Base-by-base conservation (phyloP, 257 asterid species). In the Linderniella brevidens region DNA sequence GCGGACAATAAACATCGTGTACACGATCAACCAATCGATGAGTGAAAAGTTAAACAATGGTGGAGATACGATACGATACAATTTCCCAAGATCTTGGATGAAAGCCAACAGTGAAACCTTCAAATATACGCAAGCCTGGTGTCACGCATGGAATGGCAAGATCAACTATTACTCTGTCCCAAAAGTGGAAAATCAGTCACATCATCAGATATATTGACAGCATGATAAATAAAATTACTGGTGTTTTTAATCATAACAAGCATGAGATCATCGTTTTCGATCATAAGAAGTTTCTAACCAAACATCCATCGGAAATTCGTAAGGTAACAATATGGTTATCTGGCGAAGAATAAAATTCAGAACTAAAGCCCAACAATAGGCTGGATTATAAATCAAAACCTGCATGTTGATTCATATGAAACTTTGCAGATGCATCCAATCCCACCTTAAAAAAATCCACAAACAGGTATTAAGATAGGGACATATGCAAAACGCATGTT, bases 81-180 rank as follows among this genome's bases (percentile, higher is more conserved):
- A 88, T 73, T 73, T 88, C 97, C 93, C 90, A 83, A 52, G 93
- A 65, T 36, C 93, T 75, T 45, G 95, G 93, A 72, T 83, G 86
- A 70, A 80, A 83, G 53, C 97, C 97, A 65, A 88, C 90, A 19
- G 97, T 88, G 65, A 78, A 80, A 64, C 97, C 97, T 69, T 80
- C 82, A 72, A 83, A 78, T 48, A 88, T 92, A 36, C 97, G 79
- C 40, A 53, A 72, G 48, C 93, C 92, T 17, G 79, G 83, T 67
- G 80, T 69, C 69, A 50, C 75, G 45, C 97, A 88, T 39, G 88
- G 95, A 62, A 88, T 65, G 67, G 97, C 97, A 25, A 88, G 93
- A 76, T 88, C 92, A 49, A 83, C 65, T 56, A 72, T 58, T 37
- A 72, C 90, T 63, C 97, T 88, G 85, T 40, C 41, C 55, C 58